Base-by-base conservation (phyloP, 768 basidiomycete species). In the Trichaptum fuscoviolaceum region DNA sequence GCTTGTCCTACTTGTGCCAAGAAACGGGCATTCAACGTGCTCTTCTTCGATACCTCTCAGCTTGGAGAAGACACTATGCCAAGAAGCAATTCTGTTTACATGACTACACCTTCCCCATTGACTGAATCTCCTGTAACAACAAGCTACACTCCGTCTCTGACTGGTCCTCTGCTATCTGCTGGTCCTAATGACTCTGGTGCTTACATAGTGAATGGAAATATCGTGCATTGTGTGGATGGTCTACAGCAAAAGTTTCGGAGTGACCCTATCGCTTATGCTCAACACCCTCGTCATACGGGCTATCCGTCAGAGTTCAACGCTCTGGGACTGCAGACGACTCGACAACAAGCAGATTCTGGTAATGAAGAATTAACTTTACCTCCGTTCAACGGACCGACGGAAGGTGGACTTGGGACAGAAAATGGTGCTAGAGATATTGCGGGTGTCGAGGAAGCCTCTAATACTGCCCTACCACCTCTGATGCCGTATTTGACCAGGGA, bases 1-100 rank as follows among this genome's bases (percentile, higher is more conserved):
- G 82, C 82, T 26, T 94, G 93, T 71, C 93, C 92, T 17, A 90
- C 90, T 8, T 94, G 93, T 70, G 82, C 75, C 67, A 78, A 74
- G 63, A 81, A 82, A 75, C 75, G 81, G 68, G 9, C 59, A 15
- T 34, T 25, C 23, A 17, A 61, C 23, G 30, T 18, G 10, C 25
- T 61, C 23, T 52, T 15, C 42, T 6, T 52, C 20, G 42, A 52
- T 52, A 52, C 42, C 20, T 15, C 42, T 12, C 42, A 20, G 3
- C 12, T 52, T 12, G 42, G 42, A 12, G 15, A 52, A 52, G 15
- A 6, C 20, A 12, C 20, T 20, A 52, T 52, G 15, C 42, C 42
- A 52, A 52, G 10, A 12, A 52, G 42, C 6, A 20, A 15, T 3
- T 52, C 42, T 12, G 42, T 12, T 52, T 52, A 20, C 42, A 52